These are phyloP conservation scores for Filosporella fistucella DNA, from an alignment of 495 filamentous ascomycete species.

Conservation along the genomic window DNA sequence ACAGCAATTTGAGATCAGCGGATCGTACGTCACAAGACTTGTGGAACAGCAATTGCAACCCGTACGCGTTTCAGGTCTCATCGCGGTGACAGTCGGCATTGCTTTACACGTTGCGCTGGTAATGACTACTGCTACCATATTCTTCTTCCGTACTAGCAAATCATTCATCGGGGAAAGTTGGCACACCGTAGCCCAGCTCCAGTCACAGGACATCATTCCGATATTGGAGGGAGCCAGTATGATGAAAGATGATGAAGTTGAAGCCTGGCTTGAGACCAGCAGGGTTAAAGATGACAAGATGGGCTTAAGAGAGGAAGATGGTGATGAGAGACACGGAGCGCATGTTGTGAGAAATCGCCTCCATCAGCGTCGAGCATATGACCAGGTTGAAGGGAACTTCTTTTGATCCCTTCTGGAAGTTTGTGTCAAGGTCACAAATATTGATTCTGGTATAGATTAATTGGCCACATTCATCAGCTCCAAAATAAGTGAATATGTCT, in stretches of 20 bases:
- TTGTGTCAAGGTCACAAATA: no score
- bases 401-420: no score
- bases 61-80: background rate
- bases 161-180: conserved; percentile 6
- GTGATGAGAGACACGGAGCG: no score
- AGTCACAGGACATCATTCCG: background rate
- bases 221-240: conserved; percentile 1
- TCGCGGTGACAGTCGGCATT: background rate
- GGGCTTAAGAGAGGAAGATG: no score
- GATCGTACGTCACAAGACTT: background rate
- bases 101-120: background rate
- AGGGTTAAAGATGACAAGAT: no score
- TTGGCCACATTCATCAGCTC: no score
- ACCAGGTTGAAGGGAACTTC: no score
- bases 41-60: background rate
- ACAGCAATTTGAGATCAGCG: background rate
- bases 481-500: no score
- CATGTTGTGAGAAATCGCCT: no score
- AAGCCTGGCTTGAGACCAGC: no score
- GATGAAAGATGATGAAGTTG: conserved; percentile 7
- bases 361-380: no score
- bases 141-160: background rate
- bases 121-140: background rate
- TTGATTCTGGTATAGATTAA: no score
- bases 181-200: conserved; percentile 9